These are phyloP conservation scores for Fusarium brachygibbosum DNA, from an alignment of 2,329 filamentous ascomycete genomes.

Conservation along the genomic window DNA sequence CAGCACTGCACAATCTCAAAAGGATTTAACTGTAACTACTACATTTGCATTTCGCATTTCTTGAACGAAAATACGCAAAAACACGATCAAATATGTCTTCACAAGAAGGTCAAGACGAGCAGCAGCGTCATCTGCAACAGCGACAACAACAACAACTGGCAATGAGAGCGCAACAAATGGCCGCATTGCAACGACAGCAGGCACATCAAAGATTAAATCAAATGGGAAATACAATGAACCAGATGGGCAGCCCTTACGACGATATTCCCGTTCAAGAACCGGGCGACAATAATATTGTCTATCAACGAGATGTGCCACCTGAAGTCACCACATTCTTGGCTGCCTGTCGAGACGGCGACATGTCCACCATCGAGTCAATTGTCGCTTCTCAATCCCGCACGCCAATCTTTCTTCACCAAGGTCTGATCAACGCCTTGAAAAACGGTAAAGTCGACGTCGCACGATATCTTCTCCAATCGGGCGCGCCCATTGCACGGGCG, in stretches of 20 bases:
- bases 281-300: not conserved
- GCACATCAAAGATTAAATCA: not conserved
- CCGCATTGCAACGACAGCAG: not conserved
- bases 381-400: constrained; percentile 11
- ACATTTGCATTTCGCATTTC: not conserved
- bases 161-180: not conserved
- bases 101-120: not conserved
- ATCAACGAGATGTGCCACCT: not conserved
- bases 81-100: not conserved
- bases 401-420: constrained; percentile 9
- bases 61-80: not conserved
- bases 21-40: not conserved
- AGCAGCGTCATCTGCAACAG: not conserved
- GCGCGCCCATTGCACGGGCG: constrained; percentile 28
- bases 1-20: not conserved
- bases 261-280: constrained; percentile 3
- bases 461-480: constrained; percentile 18
- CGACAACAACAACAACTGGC: not conserved
- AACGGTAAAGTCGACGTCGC: constrained; percentile 25
- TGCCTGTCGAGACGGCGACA: constrained; percentile 26
- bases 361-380: constrained; percentile 5
- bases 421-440: constrained; percentile 2
- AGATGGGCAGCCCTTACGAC: not conserved
- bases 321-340: constrained; percentile 4
- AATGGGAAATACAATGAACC: not conserved